Conservation (phyloP, 148 eudicot genomes). For the Talinum fruticosum region DNA sequence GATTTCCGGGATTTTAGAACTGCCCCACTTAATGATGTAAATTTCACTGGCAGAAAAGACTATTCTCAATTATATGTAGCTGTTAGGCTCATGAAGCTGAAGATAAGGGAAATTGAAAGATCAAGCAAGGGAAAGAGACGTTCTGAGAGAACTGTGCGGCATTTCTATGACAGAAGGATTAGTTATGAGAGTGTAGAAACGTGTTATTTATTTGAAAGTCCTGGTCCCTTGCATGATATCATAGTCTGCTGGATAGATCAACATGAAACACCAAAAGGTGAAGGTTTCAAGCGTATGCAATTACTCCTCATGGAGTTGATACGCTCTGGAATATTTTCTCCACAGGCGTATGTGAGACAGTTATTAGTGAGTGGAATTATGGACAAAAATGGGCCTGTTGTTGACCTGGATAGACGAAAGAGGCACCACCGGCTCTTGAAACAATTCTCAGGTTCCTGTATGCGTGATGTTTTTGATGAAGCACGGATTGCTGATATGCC, state of each 20-base stretch:
- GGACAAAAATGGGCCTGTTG: constrained; percentile 52
- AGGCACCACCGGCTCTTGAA: constrained; percentile 77
- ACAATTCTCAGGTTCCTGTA: constrained; percentile 67
- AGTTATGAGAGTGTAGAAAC: constrained; percentile 33
- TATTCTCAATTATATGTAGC: constrained; percentile 78
- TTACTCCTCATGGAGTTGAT: constrained; percentile 68
- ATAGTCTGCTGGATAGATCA: constrained; percentile 95
- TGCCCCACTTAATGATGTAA: constrained; percentile 51
- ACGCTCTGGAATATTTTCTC: constrained; percentile 71
- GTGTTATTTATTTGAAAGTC: constrained; percentile 69
- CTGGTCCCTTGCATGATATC: constrained; percentile 87
- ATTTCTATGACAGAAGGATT: constrained; percentile 17
- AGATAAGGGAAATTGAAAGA: constrained; percentile 50
- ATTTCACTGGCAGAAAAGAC: constrained; percentile 83
- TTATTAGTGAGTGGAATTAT: constrained; percentile 81
- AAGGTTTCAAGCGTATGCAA: constrained; percentile 75
- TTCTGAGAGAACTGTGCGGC: constrained; percentile 1
- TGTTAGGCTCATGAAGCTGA: constrained; percentile 63
- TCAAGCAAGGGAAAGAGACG: constrained; percentile 32
- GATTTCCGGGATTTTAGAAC: constrained; percentile 76
- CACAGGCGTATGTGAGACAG: constrained; percentile 81
- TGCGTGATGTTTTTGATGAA: constrained; percentile 62
- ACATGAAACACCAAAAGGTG: constrained; percentile 69
- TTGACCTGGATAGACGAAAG: constrained; percentile 45
- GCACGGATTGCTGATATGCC: constrained; percentile 42